A percentile compares a stretch with the other conserved stretches of the same genome.
These are phyloP conservation scores for Monosporascus sp. DNA, from an alignment of 2,329 filamentous ascomycete genomes.

Conservation along the genomic window DNA sequence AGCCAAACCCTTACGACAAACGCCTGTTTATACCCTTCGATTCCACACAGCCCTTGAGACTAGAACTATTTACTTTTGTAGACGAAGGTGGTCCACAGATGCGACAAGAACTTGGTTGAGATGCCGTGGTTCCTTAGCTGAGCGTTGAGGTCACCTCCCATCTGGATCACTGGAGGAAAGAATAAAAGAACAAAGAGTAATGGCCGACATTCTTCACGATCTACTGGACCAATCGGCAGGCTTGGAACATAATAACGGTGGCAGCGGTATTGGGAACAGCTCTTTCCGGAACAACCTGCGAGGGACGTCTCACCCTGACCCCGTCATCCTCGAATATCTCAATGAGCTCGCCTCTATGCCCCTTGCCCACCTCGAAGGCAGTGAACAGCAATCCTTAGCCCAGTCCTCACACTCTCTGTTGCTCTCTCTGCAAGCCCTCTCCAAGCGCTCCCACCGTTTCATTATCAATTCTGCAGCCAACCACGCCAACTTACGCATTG, in stretches of 20 bases:
- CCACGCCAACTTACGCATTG: conserved; percentile 66
- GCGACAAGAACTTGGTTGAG: not conserved
- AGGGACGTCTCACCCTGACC: conserved; percentile 39
- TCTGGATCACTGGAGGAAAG: not conserved
- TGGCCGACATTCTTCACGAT: conserved; percentile 72
- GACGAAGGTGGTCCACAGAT: no score
- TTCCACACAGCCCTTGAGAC: no score
- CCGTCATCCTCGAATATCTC: conserved; percentile 65
- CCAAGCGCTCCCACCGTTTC: conserved; percentile 81
- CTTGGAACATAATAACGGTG: not conserved
- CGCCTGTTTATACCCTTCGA: no score
- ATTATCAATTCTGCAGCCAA: conserved; percentile 78
- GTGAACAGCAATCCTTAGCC: conserved; percentile 74
- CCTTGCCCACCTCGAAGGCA: conserved; percentile 64
- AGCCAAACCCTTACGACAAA: no score
- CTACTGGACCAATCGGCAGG: conserved; percentile 56
- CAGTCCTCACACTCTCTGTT: conserved; percentile 77
- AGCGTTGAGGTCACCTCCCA: not conserved
- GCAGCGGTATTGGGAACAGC: no score
- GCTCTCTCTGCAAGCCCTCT: conserved; percentile 79
- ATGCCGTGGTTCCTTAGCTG: not conserved
- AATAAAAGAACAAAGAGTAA: conserved; percentile 24
- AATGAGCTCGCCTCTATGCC: conserved; percentile 72
- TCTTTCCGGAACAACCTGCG: conserved; percentile 40
- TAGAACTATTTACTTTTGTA: no score